phyloP scores from a whole-genome alignment of 306 rosid genomes.

The Acacia confusa region DNA sequence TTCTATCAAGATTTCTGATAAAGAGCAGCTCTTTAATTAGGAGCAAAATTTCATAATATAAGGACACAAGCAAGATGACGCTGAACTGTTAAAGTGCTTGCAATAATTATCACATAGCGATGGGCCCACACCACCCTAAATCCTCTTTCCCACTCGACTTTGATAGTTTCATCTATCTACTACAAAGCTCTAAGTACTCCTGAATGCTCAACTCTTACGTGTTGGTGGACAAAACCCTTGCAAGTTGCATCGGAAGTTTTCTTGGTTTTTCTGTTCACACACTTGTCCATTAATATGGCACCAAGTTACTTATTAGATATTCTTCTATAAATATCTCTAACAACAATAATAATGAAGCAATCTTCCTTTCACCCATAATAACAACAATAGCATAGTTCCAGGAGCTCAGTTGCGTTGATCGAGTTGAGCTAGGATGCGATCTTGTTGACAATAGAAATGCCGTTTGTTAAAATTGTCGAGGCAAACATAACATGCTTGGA shows the following conservation, averaged over 20 bases:
- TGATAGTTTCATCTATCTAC: background rate
- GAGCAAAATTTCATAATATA: slow-evolving; percentile 18
- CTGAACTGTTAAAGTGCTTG: slow-evolving; percentile 22
- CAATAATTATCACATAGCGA: slow-evolving; percentile 22
- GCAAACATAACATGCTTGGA: slow-evolving; percentile 20
- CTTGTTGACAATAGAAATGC: background rate
- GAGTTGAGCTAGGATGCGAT: background rate
- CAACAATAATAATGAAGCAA: background rate
- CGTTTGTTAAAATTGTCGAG: slow-evolving; percentile 31
- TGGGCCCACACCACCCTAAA: slow-evolving; percentile 16
- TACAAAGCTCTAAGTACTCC: background rate
- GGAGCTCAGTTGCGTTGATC: background rate
- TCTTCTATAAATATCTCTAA: background rate
- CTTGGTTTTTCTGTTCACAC: background rate
- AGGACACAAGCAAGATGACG: slow-evolving; percentile 37
- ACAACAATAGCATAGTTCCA: background rate
- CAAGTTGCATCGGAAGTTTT: background rate
- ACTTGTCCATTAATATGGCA: background rate
- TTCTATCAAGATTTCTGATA: background rate
- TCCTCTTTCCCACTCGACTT: background rate
- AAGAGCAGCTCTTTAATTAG: background rate
- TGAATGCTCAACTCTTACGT: background rate
- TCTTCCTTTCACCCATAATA: background rate
- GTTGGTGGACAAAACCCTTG: background rate
- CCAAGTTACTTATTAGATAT: background rate